A percentile compares a stretch with the other conserved stretches of the same genome.
phyloP scores from a whole-genome alignment of 768 basidiomycete species.

The Lactarius sp. region DNA sequence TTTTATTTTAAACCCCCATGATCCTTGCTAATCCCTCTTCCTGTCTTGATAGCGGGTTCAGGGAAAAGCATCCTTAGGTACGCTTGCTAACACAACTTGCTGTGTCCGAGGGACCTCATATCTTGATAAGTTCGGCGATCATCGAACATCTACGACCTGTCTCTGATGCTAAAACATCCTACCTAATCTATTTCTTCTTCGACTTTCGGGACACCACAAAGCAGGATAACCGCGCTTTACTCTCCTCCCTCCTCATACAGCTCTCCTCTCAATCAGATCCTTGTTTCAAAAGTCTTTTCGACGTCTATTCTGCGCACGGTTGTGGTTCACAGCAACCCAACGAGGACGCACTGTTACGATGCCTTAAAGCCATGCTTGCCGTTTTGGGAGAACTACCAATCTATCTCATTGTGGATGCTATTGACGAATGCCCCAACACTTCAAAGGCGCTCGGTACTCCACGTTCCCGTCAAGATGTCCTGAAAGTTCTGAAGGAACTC shows the following conservation, averaged over 20 bases:
- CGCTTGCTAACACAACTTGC: neutral
- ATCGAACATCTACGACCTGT: neutral
- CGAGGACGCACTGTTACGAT: neutral
- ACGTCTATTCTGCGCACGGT: neutral
- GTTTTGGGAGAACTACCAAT: neutral
- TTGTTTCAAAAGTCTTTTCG: neutral
- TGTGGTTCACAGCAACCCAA: neutral
- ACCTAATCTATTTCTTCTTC: neutral
- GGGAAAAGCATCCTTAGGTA: neutral
- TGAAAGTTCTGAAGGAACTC: neutral
- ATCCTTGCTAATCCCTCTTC: neutral
- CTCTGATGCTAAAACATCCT: neutral
- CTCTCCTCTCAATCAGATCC: neutral
- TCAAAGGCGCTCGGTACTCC: neutral
- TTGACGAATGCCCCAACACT: neutral
- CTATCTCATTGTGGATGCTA: neutral
- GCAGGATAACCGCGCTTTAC: neutral
- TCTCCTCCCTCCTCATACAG: neutral
- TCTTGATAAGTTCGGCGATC: neutral
- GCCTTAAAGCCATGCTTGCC: neutral
- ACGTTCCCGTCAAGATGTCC: neutral
- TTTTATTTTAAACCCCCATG: neutral
- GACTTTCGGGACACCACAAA: neutral
- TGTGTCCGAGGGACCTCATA: neutral
- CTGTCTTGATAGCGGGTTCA: neutral